These are phyloP conservation scores for Trichoderma asperellum DNA, from an alignment of 2,329 filamentous ascomycete species.

Conservation along the genomic window DNA sequence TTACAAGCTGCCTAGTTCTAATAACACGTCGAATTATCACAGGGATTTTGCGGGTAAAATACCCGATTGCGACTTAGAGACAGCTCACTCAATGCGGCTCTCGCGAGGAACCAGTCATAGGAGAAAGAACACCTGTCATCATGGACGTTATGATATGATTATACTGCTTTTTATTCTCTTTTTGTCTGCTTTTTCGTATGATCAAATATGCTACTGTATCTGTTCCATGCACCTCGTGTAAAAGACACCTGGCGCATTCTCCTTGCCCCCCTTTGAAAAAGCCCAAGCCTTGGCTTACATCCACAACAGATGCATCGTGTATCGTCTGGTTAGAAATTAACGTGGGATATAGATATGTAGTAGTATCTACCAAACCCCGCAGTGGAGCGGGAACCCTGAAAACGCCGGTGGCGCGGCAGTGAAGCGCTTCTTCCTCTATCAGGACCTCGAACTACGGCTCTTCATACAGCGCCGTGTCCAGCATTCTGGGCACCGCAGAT, in stretches of 20 bases:
- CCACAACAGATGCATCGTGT: neutral
- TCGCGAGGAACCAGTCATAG: neutral
- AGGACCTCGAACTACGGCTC: neutral
- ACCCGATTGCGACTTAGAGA: neutral
- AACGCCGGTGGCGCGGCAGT: constrained; percentile 5
- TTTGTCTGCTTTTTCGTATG: neutral
- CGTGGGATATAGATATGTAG: neutral
- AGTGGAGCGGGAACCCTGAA: constrained; percentile 21
- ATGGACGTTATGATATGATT: neutral
- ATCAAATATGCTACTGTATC: neutral
- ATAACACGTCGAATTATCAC: neutral
- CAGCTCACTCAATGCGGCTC: neutral
- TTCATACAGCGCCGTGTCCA: neutral
- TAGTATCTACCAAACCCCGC: constrained; percentile 3
- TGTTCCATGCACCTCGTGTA: neutral
- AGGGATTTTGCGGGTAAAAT: neutral
- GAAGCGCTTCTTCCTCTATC: constrained; percentile 8
- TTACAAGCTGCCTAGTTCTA: neutral
- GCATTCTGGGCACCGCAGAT: neutral
- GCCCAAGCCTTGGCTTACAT: neutral
- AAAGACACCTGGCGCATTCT: neutral
- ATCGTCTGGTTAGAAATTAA: constrained; percentile 4
- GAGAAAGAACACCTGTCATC: constrained; percentile 15
- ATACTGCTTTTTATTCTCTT: neutral
- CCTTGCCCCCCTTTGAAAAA: neutral